phyloP scores from a whole-genome alignment of 129 eudicot genomes.

The Saussurea involucrata region DNA sequence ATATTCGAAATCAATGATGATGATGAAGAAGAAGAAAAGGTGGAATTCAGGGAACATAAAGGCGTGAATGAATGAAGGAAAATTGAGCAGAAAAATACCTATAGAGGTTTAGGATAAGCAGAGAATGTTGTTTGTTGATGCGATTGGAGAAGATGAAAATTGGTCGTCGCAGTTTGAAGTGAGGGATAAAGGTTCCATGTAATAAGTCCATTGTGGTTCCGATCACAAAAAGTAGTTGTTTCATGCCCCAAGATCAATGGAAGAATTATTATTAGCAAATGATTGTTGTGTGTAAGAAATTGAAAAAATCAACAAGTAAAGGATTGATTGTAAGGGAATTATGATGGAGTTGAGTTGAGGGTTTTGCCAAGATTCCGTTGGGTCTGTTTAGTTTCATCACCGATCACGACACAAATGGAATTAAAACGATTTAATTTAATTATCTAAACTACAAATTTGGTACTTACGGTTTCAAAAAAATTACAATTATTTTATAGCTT shows the following conservation, averaged over 20 bases:
- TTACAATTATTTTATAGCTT: too few species aligned
- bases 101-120: slow-evolving; percentile 13
- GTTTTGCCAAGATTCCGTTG: not conserved
- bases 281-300: not conserved
- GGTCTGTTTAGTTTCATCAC: not conserved
- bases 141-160: slow-evolving; percentile 2
- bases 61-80: not conserved
- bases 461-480: too few species aligned
- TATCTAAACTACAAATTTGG: too few species aligned
- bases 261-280: slow-evolving; percentile 10
- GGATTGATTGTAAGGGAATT: not conserved
- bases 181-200: slow-evolving; percentile 26
- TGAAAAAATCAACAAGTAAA: not conserved
- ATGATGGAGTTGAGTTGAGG: too few species aligned
- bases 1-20: not conserved
- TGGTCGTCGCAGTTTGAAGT: slow-evolving; percentile 18
- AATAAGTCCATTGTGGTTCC: slow-evolving; percentile 24
- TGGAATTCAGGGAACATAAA: not conserved
- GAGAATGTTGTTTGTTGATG: slow-evolving; percentile 21
- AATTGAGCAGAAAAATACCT: slow-evolving; percentile 14
- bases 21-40: not conserved
- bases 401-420: too few species aligned
- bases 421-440: too few species aligned
- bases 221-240: slow-evolving; percentile 7
- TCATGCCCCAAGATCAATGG: slow-evolving; percentile 21